Conservation (phyloP, 176 grass and related monocot genomes). For the Coix lacrymajobi region DNA sequence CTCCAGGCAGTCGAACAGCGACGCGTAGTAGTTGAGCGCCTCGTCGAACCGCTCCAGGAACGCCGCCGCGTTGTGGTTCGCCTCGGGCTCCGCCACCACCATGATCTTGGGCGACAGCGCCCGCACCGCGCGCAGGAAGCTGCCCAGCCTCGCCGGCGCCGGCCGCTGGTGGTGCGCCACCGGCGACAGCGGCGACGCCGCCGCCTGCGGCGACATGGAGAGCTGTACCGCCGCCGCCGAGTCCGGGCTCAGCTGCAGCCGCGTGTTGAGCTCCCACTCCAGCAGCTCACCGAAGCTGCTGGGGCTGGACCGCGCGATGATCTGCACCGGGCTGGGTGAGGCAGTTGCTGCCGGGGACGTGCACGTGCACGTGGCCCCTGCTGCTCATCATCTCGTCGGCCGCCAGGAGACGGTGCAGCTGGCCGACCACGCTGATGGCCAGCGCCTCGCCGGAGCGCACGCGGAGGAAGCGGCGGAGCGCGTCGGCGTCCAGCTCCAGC, state of each 20-base stretch:
- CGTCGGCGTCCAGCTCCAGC: constrained; percentile 18
- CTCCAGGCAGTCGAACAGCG: constrained; percentile 41
- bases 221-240: too few relatives aligned
- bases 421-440: constrained; percentile 39
- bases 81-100: constrained; percentile 12
- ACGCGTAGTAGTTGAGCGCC: constrained; percentile 42
- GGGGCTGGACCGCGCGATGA: constrained; percentile 41
- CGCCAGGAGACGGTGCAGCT: constrained; percentile 44
- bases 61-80: constrained; percentile 18
- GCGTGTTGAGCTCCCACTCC: constrained; percentile 43
- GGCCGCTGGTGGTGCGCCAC: neutral
- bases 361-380: too few relatives aligned
- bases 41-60: constrained; percentile 45
- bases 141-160: neutral
- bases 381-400: too few relatives aligned
- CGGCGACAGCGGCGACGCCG: neutral
- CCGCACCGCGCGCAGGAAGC: neutral
- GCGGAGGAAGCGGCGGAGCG: constrained; percentile 30
- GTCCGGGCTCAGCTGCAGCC: constrained; percentile 50
- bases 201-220: constrained; percentile 9
- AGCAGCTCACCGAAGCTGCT: constrained; percentile 46
- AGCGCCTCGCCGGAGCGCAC: constrained; percentile 59
- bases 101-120: neutral
- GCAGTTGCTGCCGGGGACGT: neutral
- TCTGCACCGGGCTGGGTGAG: constrained; percentile 40